Conservation (phyloP, 2,329 filamentous ascomycete genomes). For the Clonostachys byssicola region DNA sequence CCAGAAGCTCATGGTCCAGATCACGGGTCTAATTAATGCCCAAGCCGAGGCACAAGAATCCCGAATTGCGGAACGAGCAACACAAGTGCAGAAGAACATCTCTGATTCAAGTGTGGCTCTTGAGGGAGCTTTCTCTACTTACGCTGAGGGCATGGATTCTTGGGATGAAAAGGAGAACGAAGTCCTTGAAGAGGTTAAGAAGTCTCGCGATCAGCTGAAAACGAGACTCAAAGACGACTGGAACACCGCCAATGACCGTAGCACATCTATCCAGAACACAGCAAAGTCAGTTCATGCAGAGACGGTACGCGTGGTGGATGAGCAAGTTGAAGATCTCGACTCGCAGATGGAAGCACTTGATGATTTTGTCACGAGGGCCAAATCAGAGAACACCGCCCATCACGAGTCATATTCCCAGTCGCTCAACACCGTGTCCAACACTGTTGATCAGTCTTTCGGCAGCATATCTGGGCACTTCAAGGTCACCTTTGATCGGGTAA, state of each 20-base stretch:
- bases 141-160: slow-evolving; percentile 66
- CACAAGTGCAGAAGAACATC: slow-evolving; percentile 61
- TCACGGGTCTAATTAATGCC: slow-evolving; percentile 70
- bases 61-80: slow-evolving; percentile 62
- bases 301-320: slow-evolving; percentile 84
- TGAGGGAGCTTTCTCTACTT: slow-evolving; percentile 60
- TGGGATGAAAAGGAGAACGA: slow-evolving; percentile 69
- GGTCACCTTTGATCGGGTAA: slow-evolving; percentile 63
- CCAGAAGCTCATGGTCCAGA: slow-evolving; percentile 69
- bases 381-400: slow-evolving; percentile 74
- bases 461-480: slow-evolving; percentile 69
- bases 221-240: slow-evolving; percentile 82
- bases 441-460: slow-evolving; percentile 69
- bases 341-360: slow-evolving; percentile 88
- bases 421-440: slow-evolving; percentile 59
- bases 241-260: slow-evolving; percentile 73
- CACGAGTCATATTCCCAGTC: slow-evolving; percentile 66
- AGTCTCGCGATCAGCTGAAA: slow-evolving; percentile 75
- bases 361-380: slow-evolving; percentile 81
- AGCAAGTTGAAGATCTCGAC: slow-evolving; percentile 82
- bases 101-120: slow-evolving; percentile 58
- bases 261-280: slow-evolving; percentile 76
- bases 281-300: slow-evolving; percentile 87
- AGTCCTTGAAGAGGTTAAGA: slow-evolving; percentile 66
- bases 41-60: slow-evolving; percentile 71